phyloP scores from a whole-genome alignment of 2,329 filamentous ascomycete genomes.

The Fusarium temperatum region DNA sequence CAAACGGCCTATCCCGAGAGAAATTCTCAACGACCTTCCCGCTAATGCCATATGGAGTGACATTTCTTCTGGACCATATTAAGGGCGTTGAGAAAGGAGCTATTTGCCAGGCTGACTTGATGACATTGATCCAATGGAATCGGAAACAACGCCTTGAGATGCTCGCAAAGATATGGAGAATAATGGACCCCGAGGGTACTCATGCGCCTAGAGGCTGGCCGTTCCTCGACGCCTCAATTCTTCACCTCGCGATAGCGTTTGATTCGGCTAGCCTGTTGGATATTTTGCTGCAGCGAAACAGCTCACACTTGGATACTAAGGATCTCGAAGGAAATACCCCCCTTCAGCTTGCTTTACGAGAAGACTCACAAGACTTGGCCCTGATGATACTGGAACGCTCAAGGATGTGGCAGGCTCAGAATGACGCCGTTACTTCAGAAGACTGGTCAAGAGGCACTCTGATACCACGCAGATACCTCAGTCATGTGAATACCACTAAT shows the following conservation, averaged over 20 bases:
- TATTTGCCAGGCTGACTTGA: neutral
- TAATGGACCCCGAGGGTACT: neutral
- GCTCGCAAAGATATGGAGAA: neutral
- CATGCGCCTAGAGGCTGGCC: neutral
- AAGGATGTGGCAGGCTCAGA: fast-evolving
- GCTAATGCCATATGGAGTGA: neutral
- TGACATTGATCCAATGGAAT: neutral
- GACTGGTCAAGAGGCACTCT: fast-evolving
- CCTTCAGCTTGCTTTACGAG: neutral
- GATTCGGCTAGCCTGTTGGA: neutral
- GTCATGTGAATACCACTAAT: neutral
- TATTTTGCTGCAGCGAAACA: fast-evolving
- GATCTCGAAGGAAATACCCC: neutral
- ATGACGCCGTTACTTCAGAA: fast-evolving
- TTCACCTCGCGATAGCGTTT: neutral
- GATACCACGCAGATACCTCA: fast-evolving
- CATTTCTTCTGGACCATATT: neutral
- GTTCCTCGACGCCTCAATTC: fast-evolving
- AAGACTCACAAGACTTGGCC: fast-evolving
- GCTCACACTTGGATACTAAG: fast-evolving
- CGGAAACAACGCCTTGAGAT: fast-evolving
- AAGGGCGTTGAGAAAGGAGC: fast-evolving
- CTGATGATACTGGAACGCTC: neutral
- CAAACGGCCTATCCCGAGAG: fast-evolving
- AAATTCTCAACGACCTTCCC: neutral